Conservation (phyloP, 148 eudicot genomes). For the Fagopyrum esculentum region DNA sequence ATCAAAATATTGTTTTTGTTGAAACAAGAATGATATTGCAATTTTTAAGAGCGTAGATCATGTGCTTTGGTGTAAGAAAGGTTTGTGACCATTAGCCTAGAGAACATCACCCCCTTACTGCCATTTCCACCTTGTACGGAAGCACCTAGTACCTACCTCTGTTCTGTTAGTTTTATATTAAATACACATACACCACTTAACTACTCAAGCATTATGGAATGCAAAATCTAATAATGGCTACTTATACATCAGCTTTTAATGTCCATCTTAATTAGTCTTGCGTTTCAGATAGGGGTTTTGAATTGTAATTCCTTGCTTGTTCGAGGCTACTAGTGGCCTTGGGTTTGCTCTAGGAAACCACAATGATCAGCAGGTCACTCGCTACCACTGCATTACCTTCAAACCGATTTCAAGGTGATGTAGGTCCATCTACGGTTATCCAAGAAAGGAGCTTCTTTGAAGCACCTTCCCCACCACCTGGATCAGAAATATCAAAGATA, state of each 20-base stretch:
- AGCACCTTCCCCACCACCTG: constrained; percentile 50
- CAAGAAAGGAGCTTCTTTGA: constrained; percentile 60
- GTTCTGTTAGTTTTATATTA: no score
- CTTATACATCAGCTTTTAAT: background rate
- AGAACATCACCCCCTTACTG: background rate
- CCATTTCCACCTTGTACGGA: background rate
- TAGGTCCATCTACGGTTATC: constrained; percentile 30
- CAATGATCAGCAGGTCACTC: background rate
- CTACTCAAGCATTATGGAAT: background rate
- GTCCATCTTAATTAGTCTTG: no score
- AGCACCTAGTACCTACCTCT: background rate
- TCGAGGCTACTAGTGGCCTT: background rate
- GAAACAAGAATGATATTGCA: background rate
- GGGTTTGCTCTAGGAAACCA: background rate
- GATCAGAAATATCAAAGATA: constrained; percentile 80
- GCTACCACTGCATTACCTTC: background rate
- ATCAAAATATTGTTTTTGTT: no score
- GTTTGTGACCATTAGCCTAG: background rate
- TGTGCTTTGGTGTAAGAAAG: no score
- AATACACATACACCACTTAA: background rate
- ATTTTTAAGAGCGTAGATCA: background rate
- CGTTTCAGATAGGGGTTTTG: no score
- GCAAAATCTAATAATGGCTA: background rate
- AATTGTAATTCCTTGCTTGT: background rate
- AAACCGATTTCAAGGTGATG: constrained; percentile 25